phyloP scores from a whole-genome alignment of 768 basidiomycete genomes.

The Amanita inopinata region DNA sequence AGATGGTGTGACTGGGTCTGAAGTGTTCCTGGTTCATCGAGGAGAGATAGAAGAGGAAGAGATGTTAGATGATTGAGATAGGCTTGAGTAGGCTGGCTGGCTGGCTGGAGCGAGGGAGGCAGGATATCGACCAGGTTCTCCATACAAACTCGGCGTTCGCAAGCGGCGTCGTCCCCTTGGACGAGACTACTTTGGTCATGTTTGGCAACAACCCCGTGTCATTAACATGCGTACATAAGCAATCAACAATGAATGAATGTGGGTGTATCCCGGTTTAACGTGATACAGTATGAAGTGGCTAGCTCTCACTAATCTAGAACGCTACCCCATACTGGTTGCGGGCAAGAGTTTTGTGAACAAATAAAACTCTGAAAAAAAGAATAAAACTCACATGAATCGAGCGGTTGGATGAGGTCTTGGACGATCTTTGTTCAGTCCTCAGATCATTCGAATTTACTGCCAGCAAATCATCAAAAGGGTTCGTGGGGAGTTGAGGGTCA shows the following conservation, averaged over 20 bases:
- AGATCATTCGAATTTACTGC: not conserved
- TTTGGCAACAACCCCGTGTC: too few species aligned
- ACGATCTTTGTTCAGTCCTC: not conserved
- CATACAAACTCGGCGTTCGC: too few species aligned
- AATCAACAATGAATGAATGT: not conserved
- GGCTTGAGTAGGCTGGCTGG: slow-evolving; percentile 20
- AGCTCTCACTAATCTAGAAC: not conserved
- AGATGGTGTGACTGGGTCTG: slow-evolving; percentile 81
- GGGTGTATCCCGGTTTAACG: not conserved
- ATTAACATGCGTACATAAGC: too few species aligned
- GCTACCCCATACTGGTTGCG: not conserved
- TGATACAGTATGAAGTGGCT: not conserved
- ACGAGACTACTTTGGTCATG: not conserved
- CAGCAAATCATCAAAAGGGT: not conserved
- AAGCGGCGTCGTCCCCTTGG: too few species aligned
- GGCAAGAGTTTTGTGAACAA: not conserved
- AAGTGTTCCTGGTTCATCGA: slow-evolving; percentile 64
- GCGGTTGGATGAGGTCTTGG: slow-evolving; percentile 1
- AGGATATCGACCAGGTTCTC: slow-evolving; percentile 5
- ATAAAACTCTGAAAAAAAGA: not conserved
- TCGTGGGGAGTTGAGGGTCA: not conserved
- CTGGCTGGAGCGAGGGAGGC: slow-evolving; percentile 1
- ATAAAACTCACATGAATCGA: slow-evolving; percentile 1
- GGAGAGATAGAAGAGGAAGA: slow-evolving; percentile 57
- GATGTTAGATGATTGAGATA: slow-evolving; percentile 63